A percentile compares a stretch with the other conserved stretches of the same genome.
phyloP scores from a whole-genome alignment of 306 rosid species.

The Adenanthera pavonina region DNA sequence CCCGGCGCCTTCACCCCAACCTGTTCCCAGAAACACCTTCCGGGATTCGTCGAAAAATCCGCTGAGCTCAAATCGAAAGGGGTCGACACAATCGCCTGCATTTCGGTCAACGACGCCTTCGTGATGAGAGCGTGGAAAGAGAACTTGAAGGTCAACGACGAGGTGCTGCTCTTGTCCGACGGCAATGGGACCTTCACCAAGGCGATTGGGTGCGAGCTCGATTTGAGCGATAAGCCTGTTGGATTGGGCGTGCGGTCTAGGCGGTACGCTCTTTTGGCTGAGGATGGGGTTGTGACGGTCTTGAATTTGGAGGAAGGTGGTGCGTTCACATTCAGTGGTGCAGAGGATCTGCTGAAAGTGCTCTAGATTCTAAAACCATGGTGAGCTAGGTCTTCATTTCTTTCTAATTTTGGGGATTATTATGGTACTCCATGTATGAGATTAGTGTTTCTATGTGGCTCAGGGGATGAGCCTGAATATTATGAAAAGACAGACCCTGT shows the following conservation, averaged over 20 bases:
- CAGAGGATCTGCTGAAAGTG: constrained; percentile 76
- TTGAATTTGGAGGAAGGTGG: constrained; percentile 99
- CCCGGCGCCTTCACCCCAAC: constrained; percentile 99
- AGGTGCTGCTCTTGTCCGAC: constrained; percentile 74
- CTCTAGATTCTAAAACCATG: constrained; percentile 45
- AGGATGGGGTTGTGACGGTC: constrained; percentile 87
- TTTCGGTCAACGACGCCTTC: constrained; percentile 91
- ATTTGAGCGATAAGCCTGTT: constrained; percentile 90
- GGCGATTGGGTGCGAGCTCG: constrained; percentile 83
- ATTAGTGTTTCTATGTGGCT: not conserved
- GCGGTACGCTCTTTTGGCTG: constrained; percentile 83
- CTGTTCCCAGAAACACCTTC: constrained; percentile 95
- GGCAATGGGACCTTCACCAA: constrained; percentile 87
- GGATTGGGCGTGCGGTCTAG: constrained; percentile 93
- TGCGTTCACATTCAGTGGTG: constrained; percentile 84
- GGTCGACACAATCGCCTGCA: constrained; percentile 83
- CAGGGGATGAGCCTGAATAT: constrained; percentile 32
- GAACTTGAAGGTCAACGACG: constrained; percentile 67
- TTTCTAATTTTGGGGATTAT: not conserved
- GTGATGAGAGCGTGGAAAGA: constrained; percentile 95
- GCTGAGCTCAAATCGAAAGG: constrained; percentile 78
- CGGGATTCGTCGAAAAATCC: constrained; percentile 86
- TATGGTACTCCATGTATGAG: not conserved
- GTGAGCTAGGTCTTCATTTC: not conserved
- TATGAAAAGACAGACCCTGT: constrained; percentile 8